Base-by-base conservation (phyloP, 345 rosid species). In the Lepidium sativum region DNA sequence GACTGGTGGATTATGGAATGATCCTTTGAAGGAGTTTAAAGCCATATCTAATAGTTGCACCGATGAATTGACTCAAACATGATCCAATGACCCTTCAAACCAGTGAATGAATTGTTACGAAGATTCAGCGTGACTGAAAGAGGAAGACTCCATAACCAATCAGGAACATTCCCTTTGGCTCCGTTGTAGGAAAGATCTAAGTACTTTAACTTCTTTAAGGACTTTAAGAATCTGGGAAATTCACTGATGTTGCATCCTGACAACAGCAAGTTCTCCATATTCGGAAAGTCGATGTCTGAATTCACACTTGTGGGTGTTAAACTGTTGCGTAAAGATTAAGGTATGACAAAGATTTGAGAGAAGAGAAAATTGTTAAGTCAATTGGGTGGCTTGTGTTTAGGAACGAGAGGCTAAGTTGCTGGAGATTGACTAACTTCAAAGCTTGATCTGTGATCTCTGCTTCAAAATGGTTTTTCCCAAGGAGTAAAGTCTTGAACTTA, bases 11-110 rank as follows among this genome's bases (percentile, higher is more conserved):
- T 38, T 13, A 39, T 59, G 74, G 11, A 69, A 12, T 16, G 74
- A 44, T 3, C 74, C 74, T 45, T 54, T 61, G 42, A 64, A 64
- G 29, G 60, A 64, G 60, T 64, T 64, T 27, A 39, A 40, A 27
- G 69, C 69, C 39, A 64, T 13, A 9, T 70, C 60, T 59, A 68
- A 12, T 45, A 61, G 16, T 14, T 61, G 44, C 18, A 61, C 54
- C 14, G 54, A 13, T 9, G 66, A 61, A n/a, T 61, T 3, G 10
- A 11, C 54, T 20, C 45, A 33, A 33, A 61, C 42, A 45, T 61
- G 54, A 61, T 47, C 54, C 32, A 50, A 10, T 9, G 43, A 33
- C 20, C 66, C 66, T 18, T 33, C 8, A 13, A 61, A 6, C 66
- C 66, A 43, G 54, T 61, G n/a, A 61, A 20, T 4, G 54, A 61